These are phyloP conservation scores for Trichosporon sp. DNA, from an alignment of 1,284 basidiomycete species.

Conservation along the genomic window DNA sequence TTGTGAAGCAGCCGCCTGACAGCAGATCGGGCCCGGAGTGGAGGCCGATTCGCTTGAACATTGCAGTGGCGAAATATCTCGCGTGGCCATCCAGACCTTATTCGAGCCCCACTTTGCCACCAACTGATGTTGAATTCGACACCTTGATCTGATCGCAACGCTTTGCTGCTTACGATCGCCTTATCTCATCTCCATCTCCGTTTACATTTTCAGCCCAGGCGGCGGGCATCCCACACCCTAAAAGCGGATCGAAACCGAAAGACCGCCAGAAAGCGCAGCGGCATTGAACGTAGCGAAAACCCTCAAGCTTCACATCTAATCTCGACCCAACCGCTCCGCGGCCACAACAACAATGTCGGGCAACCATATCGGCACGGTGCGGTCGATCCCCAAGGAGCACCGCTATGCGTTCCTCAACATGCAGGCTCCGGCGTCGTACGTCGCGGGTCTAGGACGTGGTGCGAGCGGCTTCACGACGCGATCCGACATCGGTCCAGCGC, in stretches of 20 bases:
- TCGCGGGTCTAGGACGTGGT: conserved; percentile 92
- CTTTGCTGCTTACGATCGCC: background rate
- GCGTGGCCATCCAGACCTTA: background rate
- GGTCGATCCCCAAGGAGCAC: conserved; percentile 42
- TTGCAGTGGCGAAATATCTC: background rate
- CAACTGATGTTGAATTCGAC: background rate
- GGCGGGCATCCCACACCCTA: background rate
- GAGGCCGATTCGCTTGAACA: background rate
- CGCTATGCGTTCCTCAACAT: conserved; percentile 45
- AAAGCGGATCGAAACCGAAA: background rate
- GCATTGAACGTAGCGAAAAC: background rate
- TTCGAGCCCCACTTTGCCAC: conserved; percentile 1
- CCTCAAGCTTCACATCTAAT: background rate
- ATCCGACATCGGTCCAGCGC: conserved; percentile 95
- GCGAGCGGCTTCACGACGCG: conserved; percentile 98
- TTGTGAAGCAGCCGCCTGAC: too few species aligned
- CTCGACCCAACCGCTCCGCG: background rate
- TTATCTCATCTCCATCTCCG: background rate
- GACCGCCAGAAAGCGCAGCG: background rate
- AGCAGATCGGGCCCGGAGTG: background rate
- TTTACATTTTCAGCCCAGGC: background rate
- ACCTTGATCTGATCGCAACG: background rate
- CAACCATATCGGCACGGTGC: conserved; percentile 39
- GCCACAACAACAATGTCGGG: conserved; percentile 27
- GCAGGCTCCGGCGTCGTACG: conserved; percentile 87